A percentile compares a stretch with the other conserved stretches of the same genome.
Conservation (phyloP, 768 basidiomycete species). For the Boletus edulis region DNA sequence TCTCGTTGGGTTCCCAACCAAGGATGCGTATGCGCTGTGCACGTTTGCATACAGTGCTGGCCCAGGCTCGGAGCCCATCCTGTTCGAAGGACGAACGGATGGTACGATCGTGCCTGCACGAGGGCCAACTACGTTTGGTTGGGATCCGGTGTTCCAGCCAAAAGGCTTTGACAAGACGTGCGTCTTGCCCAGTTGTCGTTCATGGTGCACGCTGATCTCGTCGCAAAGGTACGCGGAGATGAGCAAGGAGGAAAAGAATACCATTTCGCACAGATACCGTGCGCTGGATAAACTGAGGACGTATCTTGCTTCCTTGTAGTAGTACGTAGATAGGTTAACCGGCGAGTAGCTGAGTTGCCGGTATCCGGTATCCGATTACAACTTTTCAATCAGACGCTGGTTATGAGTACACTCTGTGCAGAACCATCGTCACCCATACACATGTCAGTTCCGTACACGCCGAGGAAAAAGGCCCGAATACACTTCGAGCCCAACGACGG, state of each 20-base stretch:
- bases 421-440: neutral
- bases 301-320: conserved; percentile 39
- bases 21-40: conserved; percentile 85
- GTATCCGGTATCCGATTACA: conserved; percentile 16
- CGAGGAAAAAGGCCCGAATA: conserved; percentile 27
- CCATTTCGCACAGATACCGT: conserved; percentile 61
- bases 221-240: conserved; percentile 62
- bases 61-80: conserved; percentile 72
- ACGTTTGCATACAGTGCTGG: conserved; percentile 94
- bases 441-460: conserved; percentile 21
- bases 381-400: neutral
- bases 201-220: neutral
- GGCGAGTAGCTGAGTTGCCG: conserved; percentile 14
- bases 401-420: no score
- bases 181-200: conserved; percentile 17
- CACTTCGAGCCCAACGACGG: conserved; percentile 21
- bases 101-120: conserved; percentile 87
- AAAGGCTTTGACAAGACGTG: conserved; percentile 76
- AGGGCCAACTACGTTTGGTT: conserved; percentile 80
- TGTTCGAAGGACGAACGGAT: conserved; percentile 86
- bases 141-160: conserved; percentile 88
- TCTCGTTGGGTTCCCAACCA: conserved; percentile 72
- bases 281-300: conserved; percentile 57
- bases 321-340: neutral
- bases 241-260: conserved; percentile 59